These are phyloP conservation scores for Gliomastix tumulicola DNA, from an alignment of 2,329 filamentous ascomycete genomes.

Conservation along the genomic window DNA sequence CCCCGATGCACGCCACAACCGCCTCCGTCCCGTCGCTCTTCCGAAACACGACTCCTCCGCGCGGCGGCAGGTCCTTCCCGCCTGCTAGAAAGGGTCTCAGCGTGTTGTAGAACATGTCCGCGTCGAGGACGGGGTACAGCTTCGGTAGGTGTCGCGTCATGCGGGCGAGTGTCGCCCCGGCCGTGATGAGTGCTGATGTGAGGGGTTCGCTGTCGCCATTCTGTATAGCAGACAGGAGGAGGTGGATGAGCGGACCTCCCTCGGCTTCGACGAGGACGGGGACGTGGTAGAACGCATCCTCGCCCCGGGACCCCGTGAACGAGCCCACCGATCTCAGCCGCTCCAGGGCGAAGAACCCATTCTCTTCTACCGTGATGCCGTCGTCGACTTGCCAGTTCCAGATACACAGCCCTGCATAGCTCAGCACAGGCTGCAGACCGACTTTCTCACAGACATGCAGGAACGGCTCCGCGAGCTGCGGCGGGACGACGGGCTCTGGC, in stretches of 20 bases:
- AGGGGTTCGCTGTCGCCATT: conserved; percentile 1
- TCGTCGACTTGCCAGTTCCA: conserved; percentile 9
- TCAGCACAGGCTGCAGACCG: conserved; percentile 8
- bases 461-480: conserved; percentile 10
- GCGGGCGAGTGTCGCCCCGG: conserved; percentile 2
- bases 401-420: conserved; percentile 10
- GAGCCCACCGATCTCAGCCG: conserved; percentile 6
- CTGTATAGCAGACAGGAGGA: conserved; percentile 6
- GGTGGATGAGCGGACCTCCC: conserved; percentile 5
- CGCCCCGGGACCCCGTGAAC: conserved; percentile 8
- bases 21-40: conserved; percentile 6
- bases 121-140: conserved; percentile 7
- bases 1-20: conserved; percentile 7
- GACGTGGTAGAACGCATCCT: conserved; percentile 10
- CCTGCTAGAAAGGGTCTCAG: conserved; percentile 8
- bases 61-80: conserved; percentile 8
- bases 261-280: conserved; percentile 11
- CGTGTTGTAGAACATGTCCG: conserved; percentile 8
- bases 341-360: conserved; percentile 3
- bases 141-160: conserved; percentile 9
- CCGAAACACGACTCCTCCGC: conserved; percentile 9
- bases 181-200: conserved; percentile 2
- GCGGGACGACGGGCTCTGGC: conserved; percentile 7
- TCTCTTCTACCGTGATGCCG: background rate
- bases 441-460: conserved; percentile 9